Evolutionary conservation across 495 filamentous ascomycete species (phyloP).

Genomic region (Collariella sp.): DNA sequence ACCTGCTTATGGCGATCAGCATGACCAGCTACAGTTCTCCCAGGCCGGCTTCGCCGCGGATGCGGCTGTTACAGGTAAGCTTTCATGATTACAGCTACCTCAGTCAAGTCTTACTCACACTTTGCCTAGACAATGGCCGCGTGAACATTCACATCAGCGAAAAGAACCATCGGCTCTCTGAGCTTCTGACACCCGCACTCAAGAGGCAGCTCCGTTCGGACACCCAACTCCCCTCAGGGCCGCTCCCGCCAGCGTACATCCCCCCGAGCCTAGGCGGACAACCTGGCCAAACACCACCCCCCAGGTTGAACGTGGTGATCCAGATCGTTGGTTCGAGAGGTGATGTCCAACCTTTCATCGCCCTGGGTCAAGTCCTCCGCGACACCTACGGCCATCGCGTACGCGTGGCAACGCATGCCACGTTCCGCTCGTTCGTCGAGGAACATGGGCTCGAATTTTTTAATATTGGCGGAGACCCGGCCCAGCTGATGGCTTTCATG

Average conservation of each 20-base stretch:
- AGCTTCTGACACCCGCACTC: conserved; percentile 57
- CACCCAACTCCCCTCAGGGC: conserved; percentile 26
- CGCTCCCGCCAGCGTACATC: conserved; percentile 50
- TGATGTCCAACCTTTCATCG: conserved; percentile 70
- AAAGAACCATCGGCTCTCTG: conserved; percentile 52
- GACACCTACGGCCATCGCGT: conserved; percentile 62
- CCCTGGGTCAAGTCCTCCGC: conserved; percentile 59
- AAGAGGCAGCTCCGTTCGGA: conserved; percentile 47
- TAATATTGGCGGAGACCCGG: conserved; percentile 60
- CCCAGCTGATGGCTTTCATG: conserved; percentile 74
- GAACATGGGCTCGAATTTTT: conserved; percentile 63
- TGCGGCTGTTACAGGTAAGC: conserved; percentile 36
- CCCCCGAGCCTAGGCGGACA: conserved; percentile 52
- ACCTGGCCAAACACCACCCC: conserved; percentile 49
- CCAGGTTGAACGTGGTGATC: conserved; percentile 60
- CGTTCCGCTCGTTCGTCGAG: conserved; percentile 59
- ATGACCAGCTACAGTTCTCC: conserved; percentile 40
- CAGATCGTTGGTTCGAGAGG: conserved; percentile 72
- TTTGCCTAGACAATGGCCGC: conserved; percentile 51
- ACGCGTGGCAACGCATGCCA: conserved; percentile 58
- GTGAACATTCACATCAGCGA: conserved; percentile 69
- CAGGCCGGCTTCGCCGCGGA: conserved; percentile 42
- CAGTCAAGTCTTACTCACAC: not conserved
- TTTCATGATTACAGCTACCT: not conserved
- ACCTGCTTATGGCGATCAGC: conserved; percentile 38